A percentile compares a stretch with the other conserved stretches of the same genome.
These are phyloP conservation scores for Nemania bipapillata DNA, from an alignment of 2,329 filamentous ascomycete species.

Conservation along the genomic window DNA sequence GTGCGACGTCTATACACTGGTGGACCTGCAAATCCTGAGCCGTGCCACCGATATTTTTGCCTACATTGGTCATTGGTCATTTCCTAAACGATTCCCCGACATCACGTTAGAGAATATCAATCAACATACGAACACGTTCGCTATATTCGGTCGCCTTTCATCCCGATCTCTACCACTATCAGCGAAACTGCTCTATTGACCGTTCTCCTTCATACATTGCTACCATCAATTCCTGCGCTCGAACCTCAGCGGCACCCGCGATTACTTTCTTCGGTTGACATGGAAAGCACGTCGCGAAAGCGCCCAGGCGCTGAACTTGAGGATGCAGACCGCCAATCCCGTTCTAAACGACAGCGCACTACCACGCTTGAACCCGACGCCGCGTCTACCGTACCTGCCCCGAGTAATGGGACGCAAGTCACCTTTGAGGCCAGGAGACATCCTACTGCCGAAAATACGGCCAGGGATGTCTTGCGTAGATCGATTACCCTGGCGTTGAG, in stretches of 20 bases:
- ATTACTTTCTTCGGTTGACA: constrained; percentile 6
- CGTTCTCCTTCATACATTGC: neutral
- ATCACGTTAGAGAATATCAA: neutral
- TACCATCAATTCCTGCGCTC: neutral
- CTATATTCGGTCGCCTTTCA: neutral
- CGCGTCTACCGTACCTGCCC: constrained; percentile 4
- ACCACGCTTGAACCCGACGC: constrained; percentile 38
- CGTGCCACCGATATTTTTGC: neutral
- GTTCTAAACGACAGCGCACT: constrained; percentile 47
- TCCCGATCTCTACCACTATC: neutral
- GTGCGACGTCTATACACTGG: neutral
- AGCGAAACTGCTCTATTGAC: neutral
- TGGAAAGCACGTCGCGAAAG: constrained; percentile 41
- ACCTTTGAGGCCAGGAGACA: constrained; percentile 36
- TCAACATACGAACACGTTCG: neutral
- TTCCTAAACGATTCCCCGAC: neutral
- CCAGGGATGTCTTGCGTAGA: constrained; percentile 61
- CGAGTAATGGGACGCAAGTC: neutral
- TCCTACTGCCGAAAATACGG: constrained; percentile 50
- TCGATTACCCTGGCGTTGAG: constrained; percentile 66
- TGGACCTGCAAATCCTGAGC: neutral
- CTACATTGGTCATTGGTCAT: neutral
- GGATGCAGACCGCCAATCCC: constrained; percentile 28
- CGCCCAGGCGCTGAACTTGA: constrained; percentile 41
- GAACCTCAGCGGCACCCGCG: neutral